Conservation (phyloP, 306 rosid genomes). For the Castanea mollissima region DNA sequence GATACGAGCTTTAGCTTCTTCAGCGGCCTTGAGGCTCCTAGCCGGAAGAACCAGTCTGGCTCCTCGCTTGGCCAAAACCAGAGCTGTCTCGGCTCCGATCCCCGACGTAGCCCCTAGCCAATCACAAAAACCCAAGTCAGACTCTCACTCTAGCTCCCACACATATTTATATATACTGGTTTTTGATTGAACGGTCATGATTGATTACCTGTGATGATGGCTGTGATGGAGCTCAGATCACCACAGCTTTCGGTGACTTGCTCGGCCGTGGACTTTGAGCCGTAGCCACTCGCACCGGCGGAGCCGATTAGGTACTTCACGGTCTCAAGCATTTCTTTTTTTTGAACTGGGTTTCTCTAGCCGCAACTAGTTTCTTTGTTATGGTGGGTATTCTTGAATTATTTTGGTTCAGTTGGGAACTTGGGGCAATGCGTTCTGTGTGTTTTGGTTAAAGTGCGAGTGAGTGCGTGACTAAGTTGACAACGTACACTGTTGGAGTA, state of each 20-base stretch:
- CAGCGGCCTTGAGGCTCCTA: slow-evolving; percentile 68
- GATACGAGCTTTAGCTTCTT: slow-evolving; percentile 63
- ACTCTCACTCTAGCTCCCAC: background rate
- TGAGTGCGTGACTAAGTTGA: no score
- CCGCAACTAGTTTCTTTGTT: no score
- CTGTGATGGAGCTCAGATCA: slow-evolving; percentile 65
- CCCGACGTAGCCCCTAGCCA: slow-evolving; percentile 81
- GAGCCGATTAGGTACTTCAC: slow-evolving; percentile 73
- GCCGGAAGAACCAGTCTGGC: slow-evolving; percentile 78
- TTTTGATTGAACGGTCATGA: background rate
- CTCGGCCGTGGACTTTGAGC: slow-evolving; percentile 85
- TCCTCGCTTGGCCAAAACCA: slow-evolving; percentile 78
- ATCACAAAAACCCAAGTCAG: background rate
- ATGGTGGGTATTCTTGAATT: no score
- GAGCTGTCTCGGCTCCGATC: slow-evolving; percentile 89
- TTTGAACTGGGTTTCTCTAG: no score
- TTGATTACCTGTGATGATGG: slow-evolving; percentile 72
- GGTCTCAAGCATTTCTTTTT: slow-evolving; percentile 47
- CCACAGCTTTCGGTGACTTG: slow-evolving; percentile 44
- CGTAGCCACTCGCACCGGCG: slow-evolving; percentile 71
- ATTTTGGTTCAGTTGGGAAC: no score
- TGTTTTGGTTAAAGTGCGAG: no score
- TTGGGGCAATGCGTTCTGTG: no score
- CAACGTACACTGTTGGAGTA: no score
- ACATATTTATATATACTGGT: no score